phyloP scores from a whole-genome alignment of 352 stramenopile genomes.

The Peronospora farinosa region DNA sequence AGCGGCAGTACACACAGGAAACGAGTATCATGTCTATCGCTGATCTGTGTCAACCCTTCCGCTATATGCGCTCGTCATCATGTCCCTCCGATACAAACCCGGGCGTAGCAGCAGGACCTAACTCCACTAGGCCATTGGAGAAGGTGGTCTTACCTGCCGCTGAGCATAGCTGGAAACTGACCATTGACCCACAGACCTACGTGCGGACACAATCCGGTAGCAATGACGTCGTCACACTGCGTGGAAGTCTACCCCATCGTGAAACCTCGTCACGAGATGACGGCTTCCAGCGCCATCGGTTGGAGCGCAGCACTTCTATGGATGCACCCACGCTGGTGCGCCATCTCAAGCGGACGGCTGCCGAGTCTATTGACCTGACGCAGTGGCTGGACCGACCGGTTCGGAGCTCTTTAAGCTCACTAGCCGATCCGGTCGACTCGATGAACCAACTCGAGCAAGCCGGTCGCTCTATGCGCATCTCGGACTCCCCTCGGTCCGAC shows the following conservation, averaged over 20 bases:
- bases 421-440: conserved; percentile 55
- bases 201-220: conserved; percentile 24
- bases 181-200: conserved; percentile 20
- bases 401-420: conserved; percentile 35
- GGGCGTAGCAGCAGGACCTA: conserved; percentile 1
- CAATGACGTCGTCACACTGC: conserved; percentile 18
- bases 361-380: conserved; percentile 35
- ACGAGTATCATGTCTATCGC: conserved; percentile 30
- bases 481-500: conserved; percentile 23
- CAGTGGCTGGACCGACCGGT: conserved; percentile 33
- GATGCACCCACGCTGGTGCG: conserved; percentile 37
- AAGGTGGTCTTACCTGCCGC: neutral
- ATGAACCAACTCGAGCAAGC: conserved; percentile 46
- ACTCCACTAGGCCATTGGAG: conserved; percentile 4
- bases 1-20: conserved; percentile 26
- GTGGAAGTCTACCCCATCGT: conserved; percentile 4
- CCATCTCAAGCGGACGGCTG: conserved; percentile 20
- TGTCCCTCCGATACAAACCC: conserved; percentile 67
- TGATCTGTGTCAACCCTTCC: conserved; percentile 50
- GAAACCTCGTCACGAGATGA: conserved; percentile 4
- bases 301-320: conserved; percentile 63
- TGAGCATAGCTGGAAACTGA: conserved; percentile 20
- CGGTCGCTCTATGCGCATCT: conserved; percentile 31
- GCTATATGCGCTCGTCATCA: conserved; percentile 58
- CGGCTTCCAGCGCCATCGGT: conserved; percentile 24